These are phyloP conservation scores for Dactylis glomerata DNA, from an alignment of 176 grass and related monocot genomes.

Conservation along the genomic window DNA sequence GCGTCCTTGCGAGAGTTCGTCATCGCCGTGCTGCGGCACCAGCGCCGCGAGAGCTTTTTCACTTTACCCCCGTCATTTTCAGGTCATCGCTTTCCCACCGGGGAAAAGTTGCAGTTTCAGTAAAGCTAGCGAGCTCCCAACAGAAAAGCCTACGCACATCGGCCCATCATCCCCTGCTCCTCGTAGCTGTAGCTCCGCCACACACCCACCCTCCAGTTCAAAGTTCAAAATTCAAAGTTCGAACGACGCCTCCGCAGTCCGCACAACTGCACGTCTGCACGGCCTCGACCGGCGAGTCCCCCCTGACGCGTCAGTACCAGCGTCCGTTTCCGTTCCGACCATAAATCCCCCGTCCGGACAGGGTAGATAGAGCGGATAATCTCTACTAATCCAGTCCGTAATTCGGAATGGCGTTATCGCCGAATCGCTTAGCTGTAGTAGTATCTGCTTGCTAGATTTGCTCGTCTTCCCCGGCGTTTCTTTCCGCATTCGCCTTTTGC, in stretches of 20 bases:
- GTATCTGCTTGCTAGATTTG: conserved; percentile 20
- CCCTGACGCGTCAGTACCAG: not conserved
- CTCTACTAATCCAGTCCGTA: not conserved
- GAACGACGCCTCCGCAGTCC: conserved; percentile 14
- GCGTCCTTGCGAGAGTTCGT: not conserved
- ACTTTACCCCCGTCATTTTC: conserved; percentile 16
- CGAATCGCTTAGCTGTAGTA: not conserved
- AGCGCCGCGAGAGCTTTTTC: not conserved
- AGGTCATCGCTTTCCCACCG: conserved; percentile 27
- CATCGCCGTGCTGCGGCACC: not conserved
- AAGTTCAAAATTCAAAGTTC: conserved; percentile 51
- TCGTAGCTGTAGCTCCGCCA: not conserved
- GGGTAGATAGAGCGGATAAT: not conserved
- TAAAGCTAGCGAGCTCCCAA: not conserved
- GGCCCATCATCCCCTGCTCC: not conserved
- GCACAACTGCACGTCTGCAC: conserved; percentile 24
- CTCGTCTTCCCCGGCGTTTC: not conserved
- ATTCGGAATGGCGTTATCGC: not conserved
- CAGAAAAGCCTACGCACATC: conserved; percentile 26
- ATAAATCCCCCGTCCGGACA: conserved; percentile 29
- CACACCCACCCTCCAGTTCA: conserved; percentile 17
- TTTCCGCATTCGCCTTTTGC: not conserved
- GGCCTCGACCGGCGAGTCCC: conserved; percentile 11
- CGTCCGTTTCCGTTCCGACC: not conserved
- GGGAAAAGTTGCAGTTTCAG: not conserved